phyloP scores from a whole-genome alignment of 352 stramenopile genomes.

The Elongisporangium anandrum region DNA sequence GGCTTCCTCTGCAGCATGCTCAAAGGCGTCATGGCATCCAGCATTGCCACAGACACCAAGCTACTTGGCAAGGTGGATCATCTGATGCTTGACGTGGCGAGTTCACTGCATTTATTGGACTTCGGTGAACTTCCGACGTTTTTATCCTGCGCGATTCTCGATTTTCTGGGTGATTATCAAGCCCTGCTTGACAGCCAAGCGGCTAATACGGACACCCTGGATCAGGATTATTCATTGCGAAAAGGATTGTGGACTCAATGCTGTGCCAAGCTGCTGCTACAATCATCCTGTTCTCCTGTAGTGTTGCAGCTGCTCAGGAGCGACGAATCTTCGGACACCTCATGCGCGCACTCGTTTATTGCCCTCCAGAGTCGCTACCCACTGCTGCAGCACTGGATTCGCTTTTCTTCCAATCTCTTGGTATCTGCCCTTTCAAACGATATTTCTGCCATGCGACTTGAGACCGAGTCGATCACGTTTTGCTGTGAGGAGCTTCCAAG shows the following conservation, averaged over 20 bases:
- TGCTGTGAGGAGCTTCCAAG: slow-evolving; percentile 4
- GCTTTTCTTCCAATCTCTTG: slow-evolving; percentile 18
- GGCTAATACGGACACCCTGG: background rate
- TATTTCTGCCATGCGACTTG: background rate
- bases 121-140: slow-evolving; percentile 30
- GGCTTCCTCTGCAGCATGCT: slow-evolving; percentile 28
- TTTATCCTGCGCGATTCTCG: slow-evolving; percentile 34
- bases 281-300: slow-evolving; percentile 20
- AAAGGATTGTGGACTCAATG: slow-evolving; percentile 13
- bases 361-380: slow-evolving; percentile 25
- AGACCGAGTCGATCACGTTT: background rate
- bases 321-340: slow-evolving; percentile 6
- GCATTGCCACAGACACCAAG: background rate
- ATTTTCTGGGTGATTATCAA: slow-evolving; percentile 27
- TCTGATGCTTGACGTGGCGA: slow-evolving; percentile 15
- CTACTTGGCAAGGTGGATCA: slow-evolving; percentile 10
- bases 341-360: slow-evolving; percentile 37
- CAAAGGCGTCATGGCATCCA: slow-evolving; percentile 8
- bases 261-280: slow-evolving; percentile 13
- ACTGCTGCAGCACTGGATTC: slow-evolving; percentile 60
- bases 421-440: background rate
- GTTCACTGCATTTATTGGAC: slow-evolving; percentile 11
- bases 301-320: slow-evolving; percentile 21
- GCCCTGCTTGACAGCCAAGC: slow-evolving; percentile 10
- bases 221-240: background rate